Conservation (phyloP, 495 filamentous ascomycete species). For the Penicillium verhagenii region DNA sequence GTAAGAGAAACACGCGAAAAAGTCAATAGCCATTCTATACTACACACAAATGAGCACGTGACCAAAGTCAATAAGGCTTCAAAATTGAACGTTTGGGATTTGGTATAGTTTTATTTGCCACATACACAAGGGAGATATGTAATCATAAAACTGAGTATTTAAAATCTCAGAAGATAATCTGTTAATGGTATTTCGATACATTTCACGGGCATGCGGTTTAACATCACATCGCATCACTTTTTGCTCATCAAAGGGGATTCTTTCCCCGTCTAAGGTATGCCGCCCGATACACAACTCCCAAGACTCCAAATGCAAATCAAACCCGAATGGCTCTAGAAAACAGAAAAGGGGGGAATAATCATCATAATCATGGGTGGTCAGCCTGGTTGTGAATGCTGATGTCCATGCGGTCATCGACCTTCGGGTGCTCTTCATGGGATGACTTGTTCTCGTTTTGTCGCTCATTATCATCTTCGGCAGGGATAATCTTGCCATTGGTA, state of each 20-base stretch:
- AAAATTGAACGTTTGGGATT: too few relatives aligned
- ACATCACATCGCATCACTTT: constrained; percentile 6
- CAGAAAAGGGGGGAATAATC: constrained; percentile 11
- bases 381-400: constrained; percentile 60
- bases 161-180: background rate
- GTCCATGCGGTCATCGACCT: constrained; percentile 56
- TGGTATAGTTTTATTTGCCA: too few relatives aligned
- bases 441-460: background rate
- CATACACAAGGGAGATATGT: too few relatives aligned
- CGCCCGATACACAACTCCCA: constrained; percentile 17
- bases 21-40: too few relatives aligned
- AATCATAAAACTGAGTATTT: too few relatives aligned
- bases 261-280: constrained; percentile 10
- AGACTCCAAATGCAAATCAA: constrained; percentile 19
- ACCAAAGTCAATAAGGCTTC: too few relatives aligned
- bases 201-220: constrained; percentile 2
- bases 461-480: constrained; percentile 26
- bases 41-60: too few relatives aligned
- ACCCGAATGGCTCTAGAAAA: constrained; percentile 5
- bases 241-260: background rate
- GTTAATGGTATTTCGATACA: background rate
- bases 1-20: too few relatives aligned
- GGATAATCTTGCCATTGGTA: constrained; percentile 56
- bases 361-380: constrained; percentile 43
- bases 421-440: constrained; percentile 34